phyloP scores from a whole-genome alignment of 805 yeast genomes.

The Clavispora santaluciae region DNA sequence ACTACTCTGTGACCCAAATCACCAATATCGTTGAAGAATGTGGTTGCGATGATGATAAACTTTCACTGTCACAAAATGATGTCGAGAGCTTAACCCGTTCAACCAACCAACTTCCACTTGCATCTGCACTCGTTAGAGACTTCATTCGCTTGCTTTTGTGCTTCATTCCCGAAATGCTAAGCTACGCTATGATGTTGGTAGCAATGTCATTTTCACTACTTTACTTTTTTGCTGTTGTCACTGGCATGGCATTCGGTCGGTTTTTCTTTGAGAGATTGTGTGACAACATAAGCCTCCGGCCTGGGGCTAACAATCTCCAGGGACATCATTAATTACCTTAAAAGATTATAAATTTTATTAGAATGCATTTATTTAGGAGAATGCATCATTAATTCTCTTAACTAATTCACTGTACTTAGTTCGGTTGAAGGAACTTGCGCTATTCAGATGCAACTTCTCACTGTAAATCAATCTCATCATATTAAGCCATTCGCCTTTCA shows the following conservation, averaged over 20 bases:
- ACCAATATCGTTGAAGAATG: constrained; percentile 16
- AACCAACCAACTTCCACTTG: constrained; percentile 5
- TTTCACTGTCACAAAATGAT: background rate
- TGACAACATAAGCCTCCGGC: constrained; percentile 33
- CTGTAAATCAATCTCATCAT: constrained; percentile 50
- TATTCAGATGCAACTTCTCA: constrained; percentile 37
- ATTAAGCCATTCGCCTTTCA: constrained; percentile 44
- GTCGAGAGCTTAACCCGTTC: constrained; percentile 6
- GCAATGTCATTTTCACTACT: constrained; percentile 66
- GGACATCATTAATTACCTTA: constrained; percentile 4
- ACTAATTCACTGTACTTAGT: constrained; percentile 36
- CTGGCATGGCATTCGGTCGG: constrained; percentile 69
- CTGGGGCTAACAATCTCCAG: constrained; percentile 17
- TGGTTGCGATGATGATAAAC: constrained; percentile 13
- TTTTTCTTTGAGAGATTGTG: constrained; percentile 60
- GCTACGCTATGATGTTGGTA: constrained; percentile 72
- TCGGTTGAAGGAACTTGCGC: constrained; percentile 33
- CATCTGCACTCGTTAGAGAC: constrained; percentile 40
- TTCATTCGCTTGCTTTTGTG: constrained; percentile 49
- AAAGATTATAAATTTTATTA: background rate
- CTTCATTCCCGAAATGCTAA: constrained; percentile 59
- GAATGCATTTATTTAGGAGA: constrained; percentile 2
- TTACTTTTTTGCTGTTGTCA: constrained; percentile 68
- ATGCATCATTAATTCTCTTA: constrained; percentile 19
- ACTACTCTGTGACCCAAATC: constrained; percentile 15